A percentile compares a stretch with the other conserved stretches of the same genome.
Evolutionary conservation across 2,329 filamentous ascomycete genomes (phyloP).

Genomic region (Diaporthe citrichinensis): DNA sequence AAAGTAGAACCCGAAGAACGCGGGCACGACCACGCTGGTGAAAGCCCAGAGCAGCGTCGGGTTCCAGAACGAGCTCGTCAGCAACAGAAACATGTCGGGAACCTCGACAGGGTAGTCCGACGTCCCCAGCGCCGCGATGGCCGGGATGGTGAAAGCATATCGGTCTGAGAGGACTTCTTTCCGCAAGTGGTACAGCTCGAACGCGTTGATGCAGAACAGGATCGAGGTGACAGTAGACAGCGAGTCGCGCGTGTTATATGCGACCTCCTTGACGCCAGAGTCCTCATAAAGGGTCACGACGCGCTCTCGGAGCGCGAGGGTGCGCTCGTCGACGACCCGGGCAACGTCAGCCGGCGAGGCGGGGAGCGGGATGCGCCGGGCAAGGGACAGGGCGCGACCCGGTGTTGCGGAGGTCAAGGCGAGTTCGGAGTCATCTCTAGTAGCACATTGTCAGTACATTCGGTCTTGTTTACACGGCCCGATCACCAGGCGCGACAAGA

Average conservation of each 20-base stretch:
- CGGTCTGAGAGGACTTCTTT: slow-evolving; percentile 78
- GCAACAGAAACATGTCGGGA: slow-evolving; percentile 84
- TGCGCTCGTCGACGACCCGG: slow-evolving; percentile 80
- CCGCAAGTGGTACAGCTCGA: slow-evolving; percentile 81
- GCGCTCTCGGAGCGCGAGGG: slow-evolving; percentile 75
- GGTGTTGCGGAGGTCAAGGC: slow-evolving; percentile 65
- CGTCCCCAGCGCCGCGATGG: slow-evolving; percentile 68
- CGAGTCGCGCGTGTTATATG: slow-evolving; percentile 76
- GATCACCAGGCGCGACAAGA: slow-evolving; percentile 9
- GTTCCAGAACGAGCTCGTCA: slow-evolving; percentile 87
- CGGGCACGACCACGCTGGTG: slow-evolving; percentile 79
- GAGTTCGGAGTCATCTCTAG: slow-evolving; percentile 54
- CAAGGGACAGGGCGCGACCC: slow-evolving; percentile 66
- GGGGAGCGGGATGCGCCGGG: slow-evolving; percentile 78
- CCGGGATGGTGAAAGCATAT: slow-evolving; percentile 81
- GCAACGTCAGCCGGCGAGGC: slow-evolving; percentile 85
- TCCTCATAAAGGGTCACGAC: slow-evolving; percentile 74
- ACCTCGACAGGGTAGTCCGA: slow-evolving; percentile 74
- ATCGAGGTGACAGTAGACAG: slow-evolving; percentile 82
- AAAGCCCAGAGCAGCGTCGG: slow-evolving; percentile 82
- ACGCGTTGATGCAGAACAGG: slow-evolving; percentile 74
- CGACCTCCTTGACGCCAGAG: slow-evolving; percentile 76
- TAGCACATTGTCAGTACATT: slow-evolving; percentile 27
- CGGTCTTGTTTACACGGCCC: slow-evolving; percentile 28
- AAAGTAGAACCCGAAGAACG: slow-evolving; percentile 87